A percentile compares a stretch with the other conserved stretches of the same genome.
Conservation (phyloP, 306 rosid species). For the Lablab purpureus region DNA sequence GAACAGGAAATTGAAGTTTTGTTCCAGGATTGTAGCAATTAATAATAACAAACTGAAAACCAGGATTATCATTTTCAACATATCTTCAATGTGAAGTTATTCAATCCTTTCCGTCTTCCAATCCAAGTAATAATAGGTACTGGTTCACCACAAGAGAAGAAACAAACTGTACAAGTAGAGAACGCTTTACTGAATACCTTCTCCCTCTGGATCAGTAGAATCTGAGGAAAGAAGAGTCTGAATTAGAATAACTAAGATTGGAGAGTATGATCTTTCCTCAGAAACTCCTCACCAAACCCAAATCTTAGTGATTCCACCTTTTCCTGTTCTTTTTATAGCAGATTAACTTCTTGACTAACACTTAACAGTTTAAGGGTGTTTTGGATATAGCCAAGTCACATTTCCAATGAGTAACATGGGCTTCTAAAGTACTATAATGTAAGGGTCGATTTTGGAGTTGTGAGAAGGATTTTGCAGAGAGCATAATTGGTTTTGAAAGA, state of each 20-base stretch:
- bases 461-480: too few relatives aligned
- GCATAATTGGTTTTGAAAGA: too few relatives aligned
- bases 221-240: not conserved
- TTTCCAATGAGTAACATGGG: too few relatives aligned
- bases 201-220: not conserved
- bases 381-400: not conserved
- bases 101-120: not conserved
- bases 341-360: not conserved
- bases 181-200: slow-evolving; percentile 11
- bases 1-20: not conserved
- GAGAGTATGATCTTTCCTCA: not conserved
- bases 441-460: too few relatives aligned
- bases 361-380: not conserved
- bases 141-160: not conserved
- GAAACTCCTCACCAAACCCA: not conserved
- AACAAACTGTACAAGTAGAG: not conserved
- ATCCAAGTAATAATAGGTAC: not conserved
- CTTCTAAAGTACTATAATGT: too few relatives aligned
- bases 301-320: not conserved
- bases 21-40: slow-evolving; percentile 13
- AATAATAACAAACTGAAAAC: not conserved
- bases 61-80: slow-evolving; percentile 6
- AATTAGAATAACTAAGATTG: slow-evolving; percentile 11
- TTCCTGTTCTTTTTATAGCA: not conserved
- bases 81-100: slow-evolving; percentile 3